Conservation (phyloP, 257 asterid species). For the Osmanthus fragrans region DNA sequence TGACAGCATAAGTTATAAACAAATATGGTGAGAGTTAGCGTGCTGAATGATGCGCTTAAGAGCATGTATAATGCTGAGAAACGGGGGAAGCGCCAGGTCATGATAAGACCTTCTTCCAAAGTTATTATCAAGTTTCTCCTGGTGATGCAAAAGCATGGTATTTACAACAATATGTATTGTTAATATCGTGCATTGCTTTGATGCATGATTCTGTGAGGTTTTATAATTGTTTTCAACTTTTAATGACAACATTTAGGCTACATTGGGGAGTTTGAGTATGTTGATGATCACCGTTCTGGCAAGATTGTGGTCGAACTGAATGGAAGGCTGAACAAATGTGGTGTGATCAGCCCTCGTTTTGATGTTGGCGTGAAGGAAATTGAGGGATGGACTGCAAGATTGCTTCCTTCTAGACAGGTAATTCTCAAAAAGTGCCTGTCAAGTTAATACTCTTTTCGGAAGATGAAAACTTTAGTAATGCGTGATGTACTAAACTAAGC, state of each 20-base stretch:
- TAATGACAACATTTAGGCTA: slow-evolving; percentile 9
- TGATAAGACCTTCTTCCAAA: slow-evolving; percentile 46
- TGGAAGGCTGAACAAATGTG: slow-evolving; percentile 41
- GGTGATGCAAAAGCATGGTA: slow-evolving; percentile 51
- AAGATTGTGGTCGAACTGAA: slow-evolving; percentile 37
- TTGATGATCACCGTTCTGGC: slow-evolving; percentile 17
- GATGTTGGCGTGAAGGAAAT: slow-evolving; percentile 41
- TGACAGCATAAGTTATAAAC: not conserved
- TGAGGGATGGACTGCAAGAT: slow-evolving; percentile 35
- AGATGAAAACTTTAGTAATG: not conserved
- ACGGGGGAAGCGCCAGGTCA: slow-evolving; percentile 39
- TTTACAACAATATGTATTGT: not conserved
- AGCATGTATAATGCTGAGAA: slow-evolving; percentile 46
- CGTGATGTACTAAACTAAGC: not conserved
- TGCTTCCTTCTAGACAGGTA: slow-evolving; percentile 40
- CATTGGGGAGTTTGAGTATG: slow-evolving; percentile 24
- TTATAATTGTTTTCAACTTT: not conserved
- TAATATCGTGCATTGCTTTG: not conserved
- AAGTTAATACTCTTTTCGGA: not conserved
- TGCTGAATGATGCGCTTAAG: slow-evolving; percentile 44
- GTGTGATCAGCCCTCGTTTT: slow-evolving; percentile 37
- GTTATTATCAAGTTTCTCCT: slow-evolving; percentile 45
- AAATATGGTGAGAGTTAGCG: slow-evolving; percentile 41
- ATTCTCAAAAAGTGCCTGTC: not conserved
- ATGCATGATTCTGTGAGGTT: not conserved